Conservation (phyloP, 129 eudicot species). For the Sambucus nigra region DNA sequence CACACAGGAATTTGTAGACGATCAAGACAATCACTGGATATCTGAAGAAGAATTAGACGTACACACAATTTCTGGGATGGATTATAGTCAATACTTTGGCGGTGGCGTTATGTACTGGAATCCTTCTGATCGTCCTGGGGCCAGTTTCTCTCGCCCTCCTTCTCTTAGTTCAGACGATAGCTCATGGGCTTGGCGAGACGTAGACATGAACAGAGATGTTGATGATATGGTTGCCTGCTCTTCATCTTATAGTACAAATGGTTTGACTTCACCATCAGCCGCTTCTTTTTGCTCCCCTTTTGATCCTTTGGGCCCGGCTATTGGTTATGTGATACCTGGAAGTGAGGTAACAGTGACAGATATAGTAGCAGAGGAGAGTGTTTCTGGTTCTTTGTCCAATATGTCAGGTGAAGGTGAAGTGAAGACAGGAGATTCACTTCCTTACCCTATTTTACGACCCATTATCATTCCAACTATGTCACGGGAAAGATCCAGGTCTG, state of each 20-base stretch:
- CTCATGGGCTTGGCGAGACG: conserved; percentile 97
- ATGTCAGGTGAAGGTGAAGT: conserved; percentile 63
- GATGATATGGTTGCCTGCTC: conserved; percentile 98
- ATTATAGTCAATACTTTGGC: conserved; percentile 89
- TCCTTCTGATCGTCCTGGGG: conserved; percentile 77
- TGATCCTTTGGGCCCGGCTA: conserved; percentile 57
- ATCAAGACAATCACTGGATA: conserved; percentile 61
- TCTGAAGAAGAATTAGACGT: conserved; percentile 76
- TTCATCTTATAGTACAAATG: conserved; percentile 84
- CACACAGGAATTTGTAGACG: conserved; percentile 47
- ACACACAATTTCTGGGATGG: conserved; percentile 69
- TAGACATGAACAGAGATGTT: conserved; percentile 78
- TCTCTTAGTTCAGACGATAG: conserved; percentile 97
- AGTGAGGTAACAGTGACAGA: conserved; percentile 56
- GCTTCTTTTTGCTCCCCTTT: conserved; percentile 86
- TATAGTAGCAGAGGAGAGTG: conserved; percentile 45
- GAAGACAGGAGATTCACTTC: conserved; percentile 61
- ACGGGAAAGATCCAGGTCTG: conserved; percentile 70
- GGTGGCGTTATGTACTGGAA: conserved; percentile 99
- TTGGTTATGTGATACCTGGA: conserved; percentile 72
- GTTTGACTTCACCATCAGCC: conserved; percentile 79
- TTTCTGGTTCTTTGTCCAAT: conserved; percentile 48
- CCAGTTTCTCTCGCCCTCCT: conserved; percentile 83
- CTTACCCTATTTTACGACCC: conserved; percentile 82
- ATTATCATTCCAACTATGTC: conserved; percentile 78